Evolutionary conservation across 2,329 filamentous ascomycete species (phyloP), one percentile per base, ranked within the genome.

Genomic region (Akanthomyces dipterigenus): DNA sequence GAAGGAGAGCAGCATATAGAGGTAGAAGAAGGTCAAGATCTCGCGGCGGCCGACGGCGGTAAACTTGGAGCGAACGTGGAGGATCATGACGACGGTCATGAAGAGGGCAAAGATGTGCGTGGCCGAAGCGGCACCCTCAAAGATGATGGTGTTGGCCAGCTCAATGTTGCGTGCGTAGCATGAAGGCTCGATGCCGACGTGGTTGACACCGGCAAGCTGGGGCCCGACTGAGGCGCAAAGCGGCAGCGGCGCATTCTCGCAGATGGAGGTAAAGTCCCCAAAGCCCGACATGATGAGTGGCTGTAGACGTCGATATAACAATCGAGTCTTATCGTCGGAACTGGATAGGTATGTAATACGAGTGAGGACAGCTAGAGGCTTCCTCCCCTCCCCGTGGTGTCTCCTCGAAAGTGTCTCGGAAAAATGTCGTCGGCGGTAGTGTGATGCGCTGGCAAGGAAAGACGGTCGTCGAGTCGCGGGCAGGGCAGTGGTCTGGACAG

Each of bases 141-240:
- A 99, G 71, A 99, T 99, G 78, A 98, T 93, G 45, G 95, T 99
- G 78, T 99, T 99, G 67, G 93, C 95, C 67, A 98, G 77, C 76
- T 97, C 93, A 75, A 99, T 93, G 70, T 95, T 96, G 63, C 95
- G 88, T 63, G 95, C 90, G 78, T 93, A 98, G 80, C 95, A 99
- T 71, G 87, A 85, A 62, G 95, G 87, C 73, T 96, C 88, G 66
- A 97, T 95, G 67, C 92, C 90, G 14, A 88, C 83, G 62, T 84
- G 82, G 67, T 81, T 84, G 24, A 85, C 83, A 66, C 91, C 85
- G 38, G 82, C 80, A 34, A 86, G 86, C 68, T 88, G 84, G 50
- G 88, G 84, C 20, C 95, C 95, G 67, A 99, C 85, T 61, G 92
- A 83, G 57, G 91, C 86, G 77, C 95, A 99, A 70, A 98, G 78